Base-by-base conservation (phyloP, 2,329 filamentous ascomycete species). In the Trichophyton rubrum region DNA sequence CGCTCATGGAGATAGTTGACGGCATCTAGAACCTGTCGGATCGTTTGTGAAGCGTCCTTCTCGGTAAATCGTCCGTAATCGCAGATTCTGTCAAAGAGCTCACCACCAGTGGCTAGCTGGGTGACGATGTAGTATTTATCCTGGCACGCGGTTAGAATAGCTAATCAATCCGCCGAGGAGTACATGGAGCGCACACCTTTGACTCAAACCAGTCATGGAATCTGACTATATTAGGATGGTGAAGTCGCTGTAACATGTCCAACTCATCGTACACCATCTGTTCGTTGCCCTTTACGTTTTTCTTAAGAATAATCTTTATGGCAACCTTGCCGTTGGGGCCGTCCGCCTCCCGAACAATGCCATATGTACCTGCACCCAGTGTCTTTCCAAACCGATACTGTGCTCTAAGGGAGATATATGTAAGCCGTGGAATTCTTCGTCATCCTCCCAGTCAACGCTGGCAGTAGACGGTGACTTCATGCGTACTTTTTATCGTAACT, bases 81-180 rank as follows among this genome's bases (percentile, higher is more conserved):
- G 77, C 93, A 99, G 68, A 99, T 99, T 61, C 95, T 87, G 71
- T 99, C 93, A 74, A 99, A 99, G 64, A 99, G 78, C 77, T 99
- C 93, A 73, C 93, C 93, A 66, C 93, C 93, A 0, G 89, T 96
- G 47, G 93, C 93, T 60, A 99, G 81, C 75, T 99, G 88, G 35
- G 93, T 99, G 68, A 99, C 91, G 67, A 99, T 97, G 75, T 99
- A 99, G 79, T 96, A 99, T 79, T 99, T 99, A 80, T 99, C 93
- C 90, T 96, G 68, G 15, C 33, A 30, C 57, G 30, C 11, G 15
- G 64, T 56, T 67, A 59, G 45, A 11, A 53, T 59, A 13, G 47
- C 24, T 40, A 8, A 27, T 58, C 6, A 24, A 49, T 20, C 24
- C 20, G 51, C 56, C n/a, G 7, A 3, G 3, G 33, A 13, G 9